Evolutionary conservation across 2,329 filamentous ascomycete species (phyloP), one percentile per base, ranked within the genome.

Genomic region (Coniochaeta prunicola): DNA sequence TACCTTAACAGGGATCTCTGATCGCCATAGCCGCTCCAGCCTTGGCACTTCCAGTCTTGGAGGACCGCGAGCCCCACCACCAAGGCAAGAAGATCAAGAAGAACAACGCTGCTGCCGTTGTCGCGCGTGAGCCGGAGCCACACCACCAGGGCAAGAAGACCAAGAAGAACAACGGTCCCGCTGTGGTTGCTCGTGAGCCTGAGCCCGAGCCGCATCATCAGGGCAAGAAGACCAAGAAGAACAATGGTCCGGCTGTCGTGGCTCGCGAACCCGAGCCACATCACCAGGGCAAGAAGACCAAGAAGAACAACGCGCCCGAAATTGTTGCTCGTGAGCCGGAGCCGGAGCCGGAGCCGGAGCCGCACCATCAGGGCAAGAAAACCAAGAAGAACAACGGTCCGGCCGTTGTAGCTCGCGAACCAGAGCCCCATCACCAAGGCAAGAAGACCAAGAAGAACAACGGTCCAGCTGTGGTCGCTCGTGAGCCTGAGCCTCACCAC

Each of bases 371-470:
- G 19, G 60, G 64, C 21, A 64, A 64, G 62, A 62, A 64, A 55
- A 60, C 62, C 56, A 64, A 64, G 59, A 55, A 55, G 28, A 34
- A 31, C 53, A 55, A 55, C 26, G 31, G 5, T 21, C 7, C 7
- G 15, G 53, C 8, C 19, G 45, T 50, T 50, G 53, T 24, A 12
- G 45, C 19, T 26, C 13, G 19, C 3, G 26, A 53, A 26, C 88
- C 93, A 36, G 92, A 96, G 74, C 86, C 85, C 74, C 81, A 56
- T 33, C 54, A 77, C 59, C 83, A 81, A 63, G 57, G 53, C 15
- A 56, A 56, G 54, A 56, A 56, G 54, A 40, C 53, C 53, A 60
- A 61, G 59, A 56, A 56, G 33, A 56, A 56, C 54, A 56, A 56
- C 54, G 50, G 4, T 19, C 50, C 19, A 26, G 58, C 59, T 17